These are phyloP conservation scores for Herpetomonas tarakana DNA, from an alignment of 208 protist genomes.

Conservation along the genomic window DNA sequence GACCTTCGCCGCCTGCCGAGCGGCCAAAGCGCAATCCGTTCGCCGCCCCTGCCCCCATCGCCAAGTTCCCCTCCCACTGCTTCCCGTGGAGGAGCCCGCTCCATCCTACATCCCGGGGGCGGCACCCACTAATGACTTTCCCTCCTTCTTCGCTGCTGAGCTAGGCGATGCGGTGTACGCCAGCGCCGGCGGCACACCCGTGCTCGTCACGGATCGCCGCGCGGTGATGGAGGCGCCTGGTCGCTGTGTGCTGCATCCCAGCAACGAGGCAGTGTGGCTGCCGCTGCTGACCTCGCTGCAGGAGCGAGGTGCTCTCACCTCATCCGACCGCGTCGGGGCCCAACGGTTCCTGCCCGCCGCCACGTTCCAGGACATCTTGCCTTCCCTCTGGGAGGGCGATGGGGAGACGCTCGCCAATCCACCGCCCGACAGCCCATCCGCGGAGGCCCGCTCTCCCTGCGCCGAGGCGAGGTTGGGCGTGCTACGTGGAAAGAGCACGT, in stretches of 20 bases:
- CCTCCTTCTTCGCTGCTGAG: too few species aligned
- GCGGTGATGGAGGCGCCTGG: constrained; percentile 10
- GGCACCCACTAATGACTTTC: too few species aligned
- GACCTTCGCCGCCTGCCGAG: too few species aligned
- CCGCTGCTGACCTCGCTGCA: constrained; percentile 35
- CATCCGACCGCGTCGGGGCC: constrained; percentile 26
- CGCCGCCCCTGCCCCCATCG: too few species aligned
- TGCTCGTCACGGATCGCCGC: neutral
- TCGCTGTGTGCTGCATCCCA: constrained; percentile 23
- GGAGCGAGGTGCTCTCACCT: constrained; percentile 33
- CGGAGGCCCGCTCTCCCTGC: neutral
- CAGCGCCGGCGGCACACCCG: too few species aligned
- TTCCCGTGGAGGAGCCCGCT: too few species aligned
- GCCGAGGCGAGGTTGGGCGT: neutral
- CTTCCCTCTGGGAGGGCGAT: constrained; percentile 46
- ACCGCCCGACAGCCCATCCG: neutral
- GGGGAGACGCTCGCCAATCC: neutral
- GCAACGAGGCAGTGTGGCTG: constrained; percentile 41
- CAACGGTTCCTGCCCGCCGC: constrained; percentile 38
- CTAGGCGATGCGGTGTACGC: too few species aligned
- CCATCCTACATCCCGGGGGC: too few species aligned
- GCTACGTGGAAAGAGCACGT: too few species aligned
- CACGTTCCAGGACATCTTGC: constrained; percentile 34
- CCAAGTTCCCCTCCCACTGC: too few species aligned
- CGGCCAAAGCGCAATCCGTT: too few species aligned